These are phyloP conservation scores for Aspergillus neoniger DNA, from an alignment of 2,329 filamentous ascomycete species.

Conservation along the genomic window DNA sequence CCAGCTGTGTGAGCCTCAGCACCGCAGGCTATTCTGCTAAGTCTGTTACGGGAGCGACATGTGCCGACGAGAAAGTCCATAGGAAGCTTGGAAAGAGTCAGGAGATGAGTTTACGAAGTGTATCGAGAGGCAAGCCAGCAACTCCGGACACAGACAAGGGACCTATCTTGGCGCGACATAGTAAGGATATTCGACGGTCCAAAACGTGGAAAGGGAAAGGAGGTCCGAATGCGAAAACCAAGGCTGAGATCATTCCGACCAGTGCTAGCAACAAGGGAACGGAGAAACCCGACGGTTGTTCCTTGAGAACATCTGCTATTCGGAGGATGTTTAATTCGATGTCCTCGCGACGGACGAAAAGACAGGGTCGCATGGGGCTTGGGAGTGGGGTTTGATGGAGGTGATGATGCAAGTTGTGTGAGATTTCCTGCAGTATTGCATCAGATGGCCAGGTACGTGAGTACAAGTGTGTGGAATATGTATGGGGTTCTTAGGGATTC, in stretches of 20 bases:
- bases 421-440: conserved; percentile 13
- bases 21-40: not conserved
- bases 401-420: conserved; percentile 15
- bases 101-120: not conserved
- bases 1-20: conserved; percentile 53
- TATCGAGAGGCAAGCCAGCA: conserved; percentile 2
- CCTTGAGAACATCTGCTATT: conserved; percentile 17
- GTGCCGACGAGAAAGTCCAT: not conserved
- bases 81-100: not conserved
- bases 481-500: conserved; percentile 12
- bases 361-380: conserved; percentile 12
- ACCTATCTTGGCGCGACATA: not conserved
- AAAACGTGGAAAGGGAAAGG: conserved; percentile 14
- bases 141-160: conserved; percentile 11
- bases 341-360: conserved; percentile 18
- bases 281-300: conserved; percentile 4
- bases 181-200: conserved; percentile 10
- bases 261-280: conserved; percentile 7
- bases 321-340: conserved; percentile 25
- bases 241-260: not conserved
- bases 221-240: conserved; percentile 6
- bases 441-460: conserved; percentile 7
- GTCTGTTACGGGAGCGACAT: not conserved
- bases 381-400: conserved; percentile 22
- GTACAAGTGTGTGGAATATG: not conserved